A percentile compares a stretch with the other conserved stretches of the same genome.
These are phyloP conservation scores for Diaporthe batatas DNA, from an alignment of 2,329 filamentous ascomycete species.

Conservation along the genomic window DNA sequence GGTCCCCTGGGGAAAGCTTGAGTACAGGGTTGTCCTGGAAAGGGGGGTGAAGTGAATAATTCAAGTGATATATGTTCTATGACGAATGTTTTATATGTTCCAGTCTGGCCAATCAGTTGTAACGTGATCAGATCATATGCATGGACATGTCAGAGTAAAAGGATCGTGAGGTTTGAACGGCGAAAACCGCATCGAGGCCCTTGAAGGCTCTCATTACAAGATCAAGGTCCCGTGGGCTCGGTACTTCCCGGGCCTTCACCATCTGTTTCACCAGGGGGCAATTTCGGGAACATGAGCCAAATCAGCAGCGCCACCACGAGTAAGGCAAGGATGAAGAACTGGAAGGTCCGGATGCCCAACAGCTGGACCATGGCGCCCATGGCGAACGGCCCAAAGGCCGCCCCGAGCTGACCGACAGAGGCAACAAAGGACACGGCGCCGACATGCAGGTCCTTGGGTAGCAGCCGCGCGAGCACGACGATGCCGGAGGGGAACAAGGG, in stretches of 20 bases:
- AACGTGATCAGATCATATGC: background rate
- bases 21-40: background rate
- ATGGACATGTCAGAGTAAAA: background rate
- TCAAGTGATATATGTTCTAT: background rate
- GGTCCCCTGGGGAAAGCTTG: background rate
- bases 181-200: background rate
- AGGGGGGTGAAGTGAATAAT: no score
- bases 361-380: conserved; percentile 57
- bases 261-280: conserved; percentile 57
- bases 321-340: conserved; percentile 47
- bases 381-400: conserved; percentile 57
- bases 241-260: background rate
- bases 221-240: background rate
- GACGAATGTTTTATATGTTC: background rate
- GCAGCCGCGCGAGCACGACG: conserved; percentile 52
- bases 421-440: conserved; percentile 59
- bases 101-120: background rate
- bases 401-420: conserved; percentile 59
- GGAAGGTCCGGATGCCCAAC: conserved; percentile 55
- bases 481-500: conserved; percentile 59
- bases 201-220: no score
- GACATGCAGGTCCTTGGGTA: conserved; percentile 57
- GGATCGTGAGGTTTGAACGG: background rate
- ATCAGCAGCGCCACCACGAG: conserved; percentile 42
- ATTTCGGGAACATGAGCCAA: conserved; percentile 52